Base-by-base conservation (phyloP, 768 basidiomycete genomes). In the Macrolepiota fuliginosa region DNA sequence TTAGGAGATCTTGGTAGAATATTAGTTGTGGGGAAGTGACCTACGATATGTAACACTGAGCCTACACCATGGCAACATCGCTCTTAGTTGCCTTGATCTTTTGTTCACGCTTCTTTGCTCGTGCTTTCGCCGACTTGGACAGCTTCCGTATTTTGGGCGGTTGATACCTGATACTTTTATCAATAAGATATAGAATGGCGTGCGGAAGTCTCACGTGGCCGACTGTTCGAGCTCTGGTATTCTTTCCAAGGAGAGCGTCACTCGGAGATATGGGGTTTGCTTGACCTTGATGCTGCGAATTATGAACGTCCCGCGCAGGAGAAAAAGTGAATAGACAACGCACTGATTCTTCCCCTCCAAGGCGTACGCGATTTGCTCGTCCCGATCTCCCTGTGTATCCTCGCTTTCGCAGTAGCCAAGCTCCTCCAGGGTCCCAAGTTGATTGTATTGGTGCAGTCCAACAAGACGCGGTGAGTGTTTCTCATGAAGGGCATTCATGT, bases 381-480 rank as follows among this genome's bases (percentile, higher is more conserved):
- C 73, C 47, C 78, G 74, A 13, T 74, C 73, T 19, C 74, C 76
- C 36, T 69, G 71, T 19, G 55, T 66, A 47, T 37, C 69, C 35
- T 66, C 66, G 11, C 5, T 67, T 56, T 24, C 65, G 17, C 56
- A 65, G 40, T 59, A 62, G 29, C 71, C 77, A 11, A 76, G 64
- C 3, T 77, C 79, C 59, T 86, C 84, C 27, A 92, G 71, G 46
- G 68, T 81, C 0, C 85, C 83, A 11, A 92, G 73, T 58, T 89
- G 81, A 64, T 92, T 93, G 74, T 92, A 92, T 69, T 93, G 91
- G 68, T 91, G 83, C 36, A 93, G 72, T 2, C 91, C 91, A 3
- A 72, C 70, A 27, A 76, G 69, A 47, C 77, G 75, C n/a, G 72
- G 70, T 1, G 77, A 78, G 37, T 67, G 71, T 12, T 73, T 80